Evolutionary conservation across 768 basidiomycete species (phyloP).

Genomic region (Butyriboletus loyo): DNA sequence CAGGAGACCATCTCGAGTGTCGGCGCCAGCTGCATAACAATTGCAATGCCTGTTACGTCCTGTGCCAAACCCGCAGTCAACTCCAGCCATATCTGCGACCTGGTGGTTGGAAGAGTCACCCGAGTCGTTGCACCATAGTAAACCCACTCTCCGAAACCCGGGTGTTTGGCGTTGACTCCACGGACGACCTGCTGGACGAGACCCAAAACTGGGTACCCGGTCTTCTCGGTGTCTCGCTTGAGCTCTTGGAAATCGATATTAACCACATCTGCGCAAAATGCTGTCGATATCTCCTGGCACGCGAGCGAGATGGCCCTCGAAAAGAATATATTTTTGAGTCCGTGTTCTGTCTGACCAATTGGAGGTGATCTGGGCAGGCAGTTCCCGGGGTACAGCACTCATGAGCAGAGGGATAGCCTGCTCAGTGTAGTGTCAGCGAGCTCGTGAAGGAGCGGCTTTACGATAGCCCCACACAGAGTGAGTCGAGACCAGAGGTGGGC

Average conservation of each 20-base stretch:
- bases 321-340: slow-evolving; percentile 22
- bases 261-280: slow-evolving; percentile 33
- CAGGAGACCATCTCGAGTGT: slow-evolving; percentile 34
- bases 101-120: slow-evolving; percentile 21
- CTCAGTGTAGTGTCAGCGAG: too few species aligned
- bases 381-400: slow-evolving; percentile 37
- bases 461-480: too few species aligned
- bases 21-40: slow-evolving; percentile 39
- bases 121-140: slow-evolving; percentile 51
- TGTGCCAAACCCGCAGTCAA: slow-evolving; percentile 11
- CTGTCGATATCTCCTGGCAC: slow-evolving; percentile 37
- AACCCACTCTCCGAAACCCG: slow-evolving; percentile 43
- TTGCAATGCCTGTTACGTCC: slow-evolving; percentile 50
- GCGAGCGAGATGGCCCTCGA: slow-evolving; percentile 34
- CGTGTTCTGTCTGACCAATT: slow-evolving; percentile 41
- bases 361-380: too few species aligned
- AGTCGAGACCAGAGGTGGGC: too few species aligned
- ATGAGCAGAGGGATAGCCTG: too few species aligned
- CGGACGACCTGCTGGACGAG: slow-evolving; percentile 43
- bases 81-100: not conserved
- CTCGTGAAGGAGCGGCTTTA: too few species aligned
- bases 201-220: slow-evolving; percentile 45
- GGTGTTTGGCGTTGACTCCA: slow-evolving; percentile 31
- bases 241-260: slow-evolving; percentile 40
- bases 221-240: slow-evolving; percentile 38